Evolutionary conservation across 169 alveolate species (phyloP), one percentile per base, ranked within the genome.

Genomic region (Ichthyophthirius multifiliis): DNA sequence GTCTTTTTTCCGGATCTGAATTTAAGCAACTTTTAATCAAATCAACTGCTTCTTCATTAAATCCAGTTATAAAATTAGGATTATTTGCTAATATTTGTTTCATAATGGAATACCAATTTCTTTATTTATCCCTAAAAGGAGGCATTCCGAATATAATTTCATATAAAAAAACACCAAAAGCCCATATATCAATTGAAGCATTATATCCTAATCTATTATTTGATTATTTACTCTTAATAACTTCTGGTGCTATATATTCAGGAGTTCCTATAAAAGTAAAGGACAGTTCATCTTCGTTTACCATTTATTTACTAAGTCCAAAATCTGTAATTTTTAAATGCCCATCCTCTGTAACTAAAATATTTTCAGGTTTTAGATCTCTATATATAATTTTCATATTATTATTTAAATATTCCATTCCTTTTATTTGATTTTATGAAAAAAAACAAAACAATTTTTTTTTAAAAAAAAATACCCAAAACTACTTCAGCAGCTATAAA

Each of bases 241-340:
- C 83, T 82, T 92, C 96, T 16, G 96, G 96, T 15, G 96, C 95
- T 5, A 92, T 83, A 74, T 92, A 92, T 65, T 92, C 91, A 1
- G 94, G 95, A 16, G 95, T 92, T 18, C 96, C 96, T 45, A 90
- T 81, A 45, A 88, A 78, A 47, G 93, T 88, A 7, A 84, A 37
- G 31, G 74, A 80, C 35, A 83, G 83, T 46, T 86, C 95, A 4
- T 55, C 71, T 55, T 55, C 71, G 9, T 93, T 94, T 67, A 89
- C 92, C 47, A 87, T 86, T 65, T 93, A 91, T 7, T 94, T 90
- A 2, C 95, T 94, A 27, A 93, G 76, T 15, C 97, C 97, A 82
- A 93, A 93, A 82, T 94, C 97, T 65, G 95, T 93, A 5, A 94
- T 74, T 75, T 94, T 94, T 18, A 94, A 74, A 75, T 94, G 90